Conservation (phyloP, 2,329 filamentous ascomycete species). For the Zymoseptoria pseudotritici region DNA sequence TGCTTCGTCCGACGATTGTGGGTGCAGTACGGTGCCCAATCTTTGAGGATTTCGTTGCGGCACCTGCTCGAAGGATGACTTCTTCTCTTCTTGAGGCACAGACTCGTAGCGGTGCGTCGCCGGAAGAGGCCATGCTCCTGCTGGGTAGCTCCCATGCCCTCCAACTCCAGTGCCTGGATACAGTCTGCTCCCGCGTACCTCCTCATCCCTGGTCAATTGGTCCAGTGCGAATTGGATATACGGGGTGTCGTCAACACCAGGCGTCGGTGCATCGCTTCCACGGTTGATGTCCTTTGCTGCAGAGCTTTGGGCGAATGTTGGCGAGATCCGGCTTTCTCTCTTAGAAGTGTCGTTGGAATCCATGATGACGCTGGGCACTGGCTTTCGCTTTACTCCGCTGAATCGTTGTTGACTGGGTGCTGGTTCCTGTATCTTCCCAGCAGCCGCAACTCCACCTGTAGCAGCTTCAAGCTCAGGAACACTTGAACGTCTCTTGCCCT, state of each 20-base stretch:
- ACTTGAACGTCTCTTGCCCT: slow-evolving; percentile 24
- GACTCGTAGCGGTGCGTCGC: slow-evolving; percentile 15
- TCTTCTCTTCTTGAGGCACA: slow-evolving; percentile 16
- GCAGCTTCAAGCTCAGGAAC: slow-evolving; percentile 4
- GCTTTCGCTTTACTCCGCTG: slow-evolving; percentile 24
- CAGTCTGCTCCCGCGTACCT: slow-evolving; percentile 49
- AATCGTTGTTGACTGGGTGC: not conserved
- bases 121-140: slow-evolving; percentile 6
- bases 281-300: slow-evolving; percentile 24
- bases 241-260: slow-evolving; percentile 74
- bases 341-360: slow-evolving; percentile 2
- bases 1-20: not conserved
- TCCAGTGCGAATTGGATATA: slow-evolving; percentile 88
- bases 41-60: slow-evolving; percentile 14
- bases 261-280: slow-evolving; percentile 49
- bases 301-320: slow-evolving; percentile 23
- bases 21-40: slow-evolving; percentile 2
- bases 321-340: slow-evolving; percentile 15
- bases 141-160: slow-evolving; percentile 17
- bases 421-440: not conserved
- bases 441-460: not conserved
- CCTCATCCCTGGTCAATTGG: slow-evolving; percentile 69
- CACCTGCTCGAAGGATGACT: slow-evolving; percentile 5
- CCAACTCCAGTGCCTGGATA: slow-evolving; percentile 31
- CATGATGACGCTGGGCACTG: slow-evolving; percentile 30